Conservation (phyloP, 2,329 filamentous ascomycete genomes). For the Myriosclerotinia curreyana region DNA sequence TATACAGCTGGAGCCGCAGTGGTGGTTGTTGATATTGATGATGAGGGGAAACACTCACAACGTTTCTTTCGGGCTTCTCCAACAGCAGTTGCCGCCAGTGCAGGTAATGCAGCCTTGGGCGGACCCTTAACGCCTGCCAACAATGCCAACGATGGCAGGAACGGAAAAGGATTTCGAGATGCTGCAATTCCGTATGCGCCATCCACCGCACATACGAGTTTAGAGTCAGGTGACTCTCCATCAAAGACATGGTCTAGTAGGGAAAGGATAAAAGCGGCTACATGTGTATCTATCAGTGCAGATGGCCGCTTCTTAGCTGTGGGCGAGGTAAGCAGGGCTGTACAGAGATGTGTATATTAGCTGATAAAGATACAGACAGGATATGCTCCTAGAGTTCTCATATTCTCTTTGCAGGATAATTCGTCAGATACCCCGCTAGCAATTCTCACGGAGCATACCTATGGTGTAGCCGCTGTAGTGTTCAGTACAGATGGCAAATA, state of each 20-base stretch:
- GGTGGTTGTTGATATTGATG: slow-evolving; percentile 79
- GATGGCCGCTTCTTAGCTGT: slow-evolving; percentile 87
- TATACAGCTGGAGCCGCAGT: slow-evolving; percentile 91
- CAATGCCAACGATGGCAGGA: slow-evolving; percentile 63
- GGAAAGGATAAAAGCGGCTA: slow-evolving; percentile 91
- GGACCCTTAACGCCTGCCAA: slow-evolving; percentile 53
- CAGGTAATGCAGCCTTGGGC: slow-evolving; percentile 49
- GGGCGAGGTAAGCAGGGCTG: slow-evolving; percentile 62
- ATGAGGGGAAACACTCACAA: slow-evolving; percentile 63
- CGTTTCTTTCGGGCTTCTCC: slow-evolving; percentile 89
- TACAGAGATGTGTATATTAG: slow-evolving; percentile 16
- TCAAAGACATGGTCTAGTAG: slow-evolving; percentile 81
- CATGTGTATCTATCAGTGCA: slow-evolving; percentile 81
- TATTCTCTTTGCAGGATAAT: slow-evolving; percentile 80
- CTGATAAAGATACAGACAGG: slow-evolving; percentile 60
- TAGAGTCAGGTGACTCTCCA: slow-evolving; percentile 61
- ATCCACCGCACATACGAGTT: slow-evolving; percentile 38
- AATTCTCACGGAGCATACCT: slow-evolving; percentile 83
- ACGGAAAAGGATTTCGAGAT: slow-evolving; percentile 52
- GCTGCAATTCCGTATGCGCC: slow-evolving; percentile 41
- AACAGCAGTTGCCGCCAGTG: slow-evolving; percentile 62
- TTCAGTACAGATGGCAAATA: slow-evolving; percentile 87
- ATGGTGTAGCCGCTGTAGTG: slow-evolving; percentile 81
- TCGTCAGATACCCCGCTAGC: slow-evolving; percentile 80
- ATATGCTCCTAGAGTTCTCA: slow-evolving; percentile 84